These are phyloP conservation scores for Metarhizium robertsii DNA, from an alignment of 2,329 filamentous ascomycete species.

Conservation along the genomic window DNA sequence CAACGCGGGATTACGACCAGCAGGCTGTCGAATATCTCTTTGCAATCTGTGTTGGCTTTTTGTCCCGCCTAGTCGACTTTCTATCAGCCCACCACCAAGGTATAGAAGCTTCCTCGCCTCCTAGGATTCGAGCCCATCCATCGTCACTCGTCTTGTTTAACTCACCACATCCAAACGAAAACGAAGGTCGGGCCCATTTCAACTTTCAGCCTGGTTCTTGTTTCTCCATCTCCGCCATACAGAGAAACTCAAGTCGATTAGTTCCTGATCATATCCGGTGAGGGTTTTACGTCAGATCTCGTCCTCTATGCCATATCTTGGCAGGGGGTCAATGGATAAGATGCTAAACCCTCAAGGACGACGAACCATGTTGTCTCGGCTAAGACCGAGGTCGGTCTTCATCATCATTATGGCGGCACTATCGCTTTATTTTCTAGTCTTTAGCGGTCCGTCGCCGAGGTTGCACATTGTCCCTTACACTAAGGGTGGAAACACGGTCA, in stretches of 20 bases:
- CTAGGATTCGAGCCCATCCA: background rate
- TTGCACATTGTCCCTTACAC: conserved; percentile 26
- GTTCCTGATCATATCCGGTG: background rate
- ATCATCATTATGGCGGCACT: conserved; percentile 29
- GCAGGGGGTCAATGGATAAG: conserved; percentile 16
- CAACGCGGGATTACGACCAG: conserved; percentile 2
- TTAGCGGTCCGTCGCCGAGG: conserved; percentile 24
- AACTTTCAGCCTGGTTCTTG: background rate
- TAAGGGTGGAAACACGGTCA: conserved; percentile 2
- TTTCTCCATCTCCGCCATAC: background rate
- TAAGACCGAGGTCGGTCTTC: conserved; percentile 32
- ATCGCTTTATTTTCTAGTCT: conserved; percentile 34
- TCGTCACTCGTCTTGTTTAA: background rate
- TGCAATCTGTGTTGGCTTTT: background rate
- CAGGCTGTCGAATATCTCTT: conserved; percentile 3
- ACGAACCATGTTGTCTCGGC: conserved; percentile 22
- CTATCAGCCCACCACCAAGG: background rate
- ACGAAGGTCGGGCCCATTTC: background rate
- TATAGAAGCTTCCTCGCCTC: background rate
- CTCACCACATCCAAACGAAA: too few species aligned
- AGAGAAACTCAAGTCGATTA: background rate
- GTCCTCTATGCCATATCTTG: background rate
- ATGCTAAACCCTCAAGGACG: conserved; percentile 22
- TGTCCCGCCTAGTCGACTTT: background rate
- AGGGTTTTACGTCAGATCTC: background rate